Conservation (phyloP, 148 eudicot species). For the Selenicereus undatus region DNA sequence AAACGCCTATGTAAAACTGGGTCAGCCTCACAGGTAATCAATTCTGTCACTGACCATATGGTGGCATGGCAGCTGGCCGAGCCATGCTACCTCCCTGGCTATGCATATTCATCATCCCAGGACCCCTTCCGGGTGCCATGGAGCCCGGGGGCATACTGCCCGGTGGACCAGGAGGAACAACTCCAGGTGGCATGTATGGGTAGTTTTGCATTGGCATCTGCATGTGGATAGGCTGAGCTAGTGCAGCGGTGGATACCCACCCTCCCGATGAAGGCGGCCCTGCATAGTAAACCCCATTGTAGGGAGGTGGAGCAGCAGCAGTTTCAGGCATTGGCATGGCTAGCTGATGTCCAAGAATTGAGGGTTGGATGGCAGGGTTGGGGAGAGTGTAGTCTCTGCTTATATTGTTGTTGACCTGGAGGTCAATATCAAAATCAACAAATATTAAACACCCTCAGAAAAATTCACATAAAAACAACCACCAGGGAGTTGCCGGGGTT, state of each 20-base stretch:
- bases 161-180: constrained; percentile 28
- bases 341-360: constrained; percentile 60
- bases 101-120: constrained; percentile 15
- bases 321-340: constrained; percentile 38
- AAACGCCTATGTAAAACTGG: neutral
- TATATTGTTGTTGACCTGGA: constrained; percentile 78
- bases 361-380: constrained; percentile 51
- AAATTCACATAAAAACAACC: too few relatives aligned
- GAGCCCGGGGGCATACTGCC: constrained; percentile 19
- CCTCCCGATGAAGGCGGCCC: constrained; percentile 43
- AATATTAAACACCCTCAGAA: neutral
- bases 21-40: neutral
- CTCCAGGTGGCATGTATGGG: constrained; percentile 47
- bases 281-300: constrained; percentile 42
- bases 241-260: constrained; percentile 49
- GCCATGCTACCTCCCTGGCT: constrained; percentile 16
- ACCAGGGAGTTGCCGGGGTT: too few relatives aligned
- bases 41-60: constrained; percentile 36
- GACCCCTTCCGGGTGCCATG: neutral
- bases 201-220: constrained; percentile 60
- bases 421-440: neutral
- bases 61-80: constrained; percentile 17
- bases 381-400: constrained; percentile 84
- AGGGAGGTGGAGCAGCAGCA: constrained; percentile 28
- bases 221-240: constrained; percentile 48